A percentile compares a stretch with the other conserved stretches of the same genome.
phyloP scores from a whole-genome alignment of 2,329 filamentous ascomycete genomes.

The Tolypocladium endophyticum region DNA sequence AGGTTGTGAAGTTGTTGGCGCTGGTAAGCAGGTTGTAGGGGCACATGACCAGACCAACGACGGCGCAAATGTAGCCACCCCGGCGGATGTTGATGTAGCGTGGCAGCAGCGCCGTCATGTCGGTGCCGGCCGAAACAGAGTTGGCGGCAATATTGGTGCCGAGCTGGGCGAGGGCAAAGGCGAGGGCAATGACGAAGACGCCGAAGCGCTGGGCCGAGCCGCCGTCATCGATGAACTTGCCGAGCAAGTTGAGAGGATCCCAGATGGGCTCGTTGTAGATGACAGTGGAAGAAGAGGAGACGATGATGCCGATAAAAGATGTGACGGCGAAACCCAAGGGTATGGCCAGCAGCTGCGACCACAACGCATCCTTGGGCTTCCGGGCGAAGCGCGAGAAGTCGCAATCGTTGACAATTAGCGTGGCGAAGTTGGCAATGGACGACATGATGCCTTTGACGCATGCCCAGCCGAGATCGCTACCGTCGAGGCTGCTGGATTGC shows the following conservation, averaged over 20 bases:
- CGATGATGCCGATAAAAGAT: constrained; percentile 74
- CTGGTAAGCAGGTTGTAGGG: constrained; percentile 69
- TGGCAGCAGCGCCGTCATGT: constrained; percentile 70
- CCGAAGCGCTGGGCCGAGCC: constrained; percentile 60
- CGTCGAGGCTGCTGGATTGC: constrained; percentile 51
- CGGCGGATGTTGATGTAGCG: constrained; percentile 77
- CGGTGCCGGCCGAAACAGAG: constrained; percentile 71
- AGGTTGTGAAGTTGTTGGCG: constrained; percentile 80
- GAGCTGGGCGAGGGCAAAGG: constrained; percentile 69
- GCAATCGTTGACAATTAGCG: constrained; percentile 71
- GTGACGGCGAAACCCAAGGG: constrained; percentile 65
- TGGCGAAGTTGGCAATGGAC: constrained; percentile 83
- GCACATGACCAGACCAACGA: constrained; percentile 73
- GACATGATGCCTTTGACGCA: constrained; percentile 82
- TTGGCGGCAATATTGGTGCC: constrained; percentile 86
- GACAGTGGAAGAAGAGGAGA: constrained; percentile 61
- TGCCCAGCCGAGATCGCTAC: constrained; percentile 66
- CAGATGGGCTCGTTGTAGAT: constrained; percentile 60
- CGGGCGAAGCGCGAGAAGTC: constrained; percentile 78
- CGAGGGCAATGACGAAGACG: constrained; percentile 60
- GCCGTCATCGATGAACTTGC: constrained; percentile 57
- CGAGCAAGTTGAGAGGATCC: constrained; percentile 61
- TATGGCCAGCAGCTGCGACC: constrained; percentile 70
- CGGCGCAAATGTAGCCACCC: constrained; percentile 76
- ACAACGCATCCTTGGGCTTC: constrained; percentile 65